Evolutionary conservation across 108 stramenopile species (phyloP), one percentile per base, ranked within the genome.

Genomic region (Cyclostephanos invisitatus): DNA sequence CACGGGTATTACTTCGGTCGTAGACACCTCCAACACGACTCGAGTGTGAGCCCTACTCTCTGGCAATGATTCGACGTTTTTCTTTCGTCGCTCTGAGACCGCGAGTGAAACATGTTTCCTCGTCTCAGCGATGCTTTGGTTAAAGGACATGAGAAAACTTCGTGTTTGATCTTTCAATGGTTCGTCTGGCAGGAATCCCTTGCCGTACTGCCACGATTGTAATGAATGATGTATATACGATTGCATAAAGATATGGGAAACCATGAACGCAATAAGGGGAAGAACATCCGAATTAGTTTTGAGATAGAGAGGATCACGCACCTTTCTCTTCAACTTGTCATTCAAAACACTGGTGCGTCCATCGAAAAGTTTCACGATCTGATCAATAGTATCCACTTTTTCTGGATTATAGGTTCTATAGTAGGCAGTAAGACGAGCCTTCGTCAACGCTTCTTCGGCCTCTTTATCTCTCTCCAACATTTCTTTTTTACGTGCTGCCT

Each of bases 331-430:
- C 15, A 95, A 58, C 68, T 92, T 95, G 17, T 81, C 68, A 70
- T 91, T 85, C 50, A 95, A 81, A 27, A 91, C 84, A 28, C 87
- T 88, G 11, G 86, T 86, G 21, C 91, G 89, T 25, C 88, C 91
- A 9, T 85, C 84, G 50, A 89, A 95, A 18, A 80, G 78, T 55
- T 80, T 77, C 54, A 91, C 70, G 51, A 95, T 92, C 54, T 87
- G 70, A 67, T 95, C 91, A 38, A 95, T 75, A 36, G 91, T 88
- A 27, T 75, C 81, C 50, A 91, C 82, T 58, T 92, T 92, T 65
- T 85, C 91, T 7, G 94, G 90, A 69, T 81, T 82, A 67, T 86
- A 75, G 25, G 83, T 85, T 21, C 89, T 82, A 58, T 95, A 95
- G 68, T 88, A 95, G 7, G 89, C 87, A 21, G 86, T 87, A 21